Evolutionary conservation across 371 early-diverging fungal species (phyloP), one percentile per base, ranked within the genome.

Genomic region (Choanephora cucurbitarum): DNA sequence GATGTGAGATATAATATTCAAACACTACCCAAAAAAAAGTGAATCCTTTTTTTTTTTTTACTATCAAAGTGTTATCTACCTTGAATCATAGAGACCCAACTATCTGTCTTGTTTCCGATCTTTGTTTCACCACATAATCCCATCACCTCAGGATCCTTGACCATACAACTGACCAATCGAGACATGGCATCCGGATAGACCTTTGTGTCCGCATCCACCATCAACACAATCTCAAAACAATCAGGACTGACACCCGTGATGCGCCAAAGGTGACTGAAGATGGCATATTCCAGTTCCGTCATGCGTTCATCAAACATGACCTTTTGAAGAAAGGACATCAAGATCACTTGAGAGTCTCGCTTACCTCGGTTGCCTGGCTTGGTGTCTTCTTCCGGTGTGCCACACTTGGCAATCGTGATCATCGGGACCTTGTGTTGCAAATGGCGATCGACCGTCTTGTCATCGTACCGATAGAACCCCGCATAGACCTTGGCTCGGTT

Each of bases 331-430:
- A 98, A 99, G 21, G 88, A 83, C 98, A 99, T 99, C 34, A 99
- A 69, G 51, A 99, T 85, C 47, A 99, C 89, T 73, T 99, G 99
- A 28, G 95, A 94, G 68, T 99, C 99, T 55, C 99, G 88, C 75
- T 99, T 99, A 52, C 99, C 99, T 47, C 99, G 83, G 71, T 99
- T 97, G 18, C 97, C 97, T 0, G 94, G 89, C 66, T 92, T 91
- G n/a, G 80, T 66, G 22, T 52, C 42, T 54, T 96, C 95, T 18
- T 80, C 82, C 4, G 87, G 86, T 0, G 91, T 88, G 34, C 99
- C 99, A 53, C 94, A 94, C 76, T 99, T 99, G 52, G 89, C 92
- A 19, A 99, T 88, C 3, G 91, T 79, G 41, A 98, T 82, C 74
- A 91, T 93, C 11, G 97, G 96, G 10, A 93, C 89, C 1, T 73